A percentile compares a stretch with the other conserved stretches of the same genome.
These are phyloP conservation scores for Aurifilum marmelostoma DNA, from an alignment of 2,329 filamentous ascomycete species.

Conservation along the genomic window DNA sequence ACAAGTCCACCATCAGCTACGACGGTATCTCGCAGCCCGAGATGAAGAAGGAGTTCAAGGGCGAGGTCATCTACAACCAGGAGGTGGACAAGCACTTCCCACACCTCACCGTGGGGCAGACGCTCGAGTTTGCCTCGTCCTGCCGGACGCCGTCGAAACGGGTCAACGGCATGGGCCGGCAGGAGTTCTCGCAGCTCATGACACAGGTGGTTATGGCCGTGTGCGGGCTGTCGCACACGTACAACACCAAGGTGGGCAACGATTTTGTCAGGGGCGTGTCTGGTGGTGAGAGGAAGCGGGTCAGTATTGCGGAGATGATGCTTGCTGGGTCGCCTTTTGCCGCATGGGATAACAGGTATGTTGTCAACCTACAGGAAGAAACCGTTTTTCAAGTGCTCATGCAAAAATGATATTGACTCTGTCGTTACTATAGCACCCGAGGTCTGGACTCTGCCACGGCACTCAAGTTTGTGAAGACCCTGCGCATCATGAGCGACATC, in stretches of 20 bases:
- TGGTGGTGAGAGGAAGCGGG: constrained; percentile 76
- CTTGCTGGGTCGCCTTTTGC: constrained; percentile 61
- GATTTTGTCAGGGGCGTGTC: constrained; percentile 73
- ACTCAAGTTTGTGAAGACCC: constrained; percentile 70
- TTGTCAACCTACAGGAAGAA: no score
- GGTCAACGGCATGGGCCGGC: constrained; percentile 62
- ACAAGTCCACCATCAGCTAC: constrained; percentile 60
- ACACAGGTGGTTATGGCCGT: constrained; percentile 70
- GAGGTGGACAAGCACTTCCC: constrained; percentile 78
- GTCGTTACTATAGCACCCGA: constrained; percentile 52
- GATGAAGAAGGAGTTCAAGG: constrained; percentile 64
- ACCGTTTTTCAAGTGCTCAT: background rate
- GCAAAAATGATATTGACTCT: no score
- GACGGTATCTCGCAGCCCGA: constrained; percentile 58
- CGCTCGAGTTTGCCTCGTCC: constrained; percentile 72
- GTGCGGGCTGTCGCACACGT: constrained; percentile 73
- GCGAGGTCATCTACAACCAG: constrained; percentile 74
- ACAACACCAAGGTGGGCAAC: constrained; percentile 75
- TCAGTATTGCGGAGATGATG: constrained; percentile 79
- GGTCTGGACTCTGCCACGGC: constrained; percentile 76
- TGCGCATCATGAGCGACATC: constrained; percentile 68
- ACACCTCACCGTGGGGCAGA: constrained; percentile 75
- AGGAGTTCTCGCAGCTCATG: constrained; percentile 64
- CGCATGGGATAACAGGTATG: constrained; percentile 69
- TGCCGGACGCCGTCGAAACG: constrained; percentile 69